These are phyloP conservation scores for Saxophila tyrrhenica DNA, from an alignment of 495 filamentous ascomycete species.

Conservation along the genomic window DNA sequence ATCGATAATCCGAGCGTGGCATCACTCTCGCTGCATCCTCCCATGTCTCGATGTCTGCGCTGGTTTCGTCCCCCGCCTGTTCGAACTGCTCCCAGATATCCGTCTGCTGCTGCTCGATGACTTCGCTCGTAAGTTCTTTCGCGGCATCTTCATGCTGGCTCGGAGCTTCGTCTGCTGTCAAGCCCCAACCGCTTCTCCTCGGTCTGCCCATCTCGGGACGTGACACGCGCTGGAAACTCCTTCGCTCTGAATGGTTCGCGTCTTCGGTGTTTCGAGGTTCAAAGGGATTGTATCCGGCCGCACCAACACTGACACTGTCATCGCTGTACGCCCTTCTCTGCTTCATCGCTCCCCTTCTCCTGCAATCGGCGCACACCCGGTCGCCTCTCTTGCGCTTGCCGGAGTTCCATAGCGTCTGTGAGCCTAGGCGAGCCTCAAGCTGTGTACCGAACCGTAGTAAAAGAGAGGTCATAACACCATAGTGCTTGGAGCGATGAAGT, in stretches of 20 bases:
- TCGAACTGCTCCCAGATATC: slow-evolving; percentile 7
- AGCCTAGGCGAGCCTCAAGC: background rate
- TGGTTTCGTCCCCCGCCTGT: background rate
- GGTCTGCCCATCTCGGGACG: no score
- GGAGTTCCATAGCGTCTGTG: slow-evolving; percentile 6
- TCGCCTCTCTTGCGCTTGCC: slow-evolving; percentile 11
- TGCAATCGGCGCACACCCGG: slow-evolving; percentile 6
- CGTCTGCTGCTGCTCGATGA: background rate
- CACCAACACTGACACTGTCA: background rate
- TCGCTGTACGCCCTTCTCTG: slow-evolving; percentile 10
- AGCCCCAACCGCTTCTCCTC: background rate
- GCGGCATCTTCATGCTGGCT: background rate
- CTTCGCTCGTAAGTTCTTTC: background rate
- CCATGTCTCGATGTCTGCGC: background rate
- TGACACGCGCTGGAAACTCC: background rate
- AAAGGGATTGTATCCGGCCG: background rate
- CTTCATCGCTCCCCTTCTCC: background rate
- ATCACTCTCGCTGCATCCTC: background rate
- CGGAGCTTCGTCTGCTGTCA: background rate
- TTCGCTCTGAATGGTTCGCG: background rate
- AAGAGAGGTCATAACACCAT: slow-evolving; percentile 13
- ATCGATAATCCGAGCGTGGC: background rate
- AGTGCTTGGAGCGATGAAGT: background rate
- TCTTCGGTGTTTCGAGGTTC: background rate
- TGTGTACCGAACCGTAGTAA: slow-evolving; percentile 9